Conservation (phyloP, 352 stramenopile genomes). For the Pythium aquatile region DNA sequence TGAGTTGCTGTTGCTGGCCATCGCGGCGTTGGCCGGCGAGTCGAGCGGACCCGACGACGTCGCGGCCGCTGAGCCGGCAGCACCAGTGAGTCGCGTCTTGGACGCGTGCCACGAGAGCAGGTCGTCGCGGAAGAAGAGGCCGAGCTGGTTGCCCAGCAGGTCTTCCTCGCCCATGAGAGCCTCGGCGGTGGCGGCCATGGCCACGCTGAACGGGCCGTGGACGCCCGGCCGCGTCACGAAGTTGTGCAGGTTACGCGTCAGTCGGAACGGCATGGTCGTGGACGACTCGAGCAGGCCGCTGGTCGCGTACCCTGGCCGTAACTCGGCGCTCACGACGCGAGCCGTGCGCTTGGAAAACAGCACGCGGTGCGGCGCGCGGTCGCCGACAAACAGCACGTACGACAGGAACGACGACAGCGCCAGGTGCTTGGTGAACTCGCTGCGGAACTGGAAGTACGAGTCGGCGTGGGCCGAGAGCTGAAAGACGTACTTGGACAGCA, state of each 20-base stretch:
- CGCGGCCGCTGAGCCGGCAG: constrained; percentile 16
- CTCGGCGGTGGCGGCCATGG: constrained; percentile 79
- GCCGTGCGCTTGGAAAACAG: constrained; percentile 80
- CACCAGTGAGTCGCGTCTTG: constrained; percentile 61
- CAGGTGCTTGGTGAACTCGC: constrained; percentile 85
- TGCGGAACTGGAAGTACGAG: constrained; percentile 85
- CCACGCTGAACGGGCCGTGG: constrained; percentile 82
- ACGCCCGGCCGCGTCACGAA: constrained; percentile 85
- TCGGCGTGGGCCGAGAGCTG: constrained; percentile 70
- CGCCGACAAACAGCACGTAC: constrained; percentile 82
- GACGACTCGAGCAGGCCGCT: constrained; percentile 78
- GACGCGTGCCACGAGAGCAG: constrained; percentile 86
- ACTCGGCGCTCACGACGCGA: constrained; percentile 79
- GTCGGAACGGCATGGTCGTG: constrained; percentile 85
- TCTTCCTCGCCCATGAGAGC: constrained; percentile 83
- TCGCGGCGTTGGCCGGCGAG: constrained; percentile 13
- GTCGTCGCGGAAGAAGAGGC: constrained; percentile 88
- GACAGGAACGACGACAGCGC: constrained; percentile 84
- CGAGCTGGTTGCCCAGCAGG: constrained; percentile 84
- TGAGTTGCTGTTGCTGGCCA: constrained; percentile 14
- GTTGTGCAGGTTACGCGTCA: constrained; percentile 88
- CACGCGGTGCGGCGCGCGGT: constrained; percentile 81
- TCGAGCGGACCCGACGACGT: constrained; percentile 27
- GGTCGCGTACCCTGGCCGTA: constrained; percentile 81
- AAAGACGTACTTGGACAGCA: constrained; percentile 86